Percentiles rank a stretch among this genome's conserved stretches.
phyloP scores from a whole-genome alignment of 306 rosid species.

The Castanea sativa region DNA sequence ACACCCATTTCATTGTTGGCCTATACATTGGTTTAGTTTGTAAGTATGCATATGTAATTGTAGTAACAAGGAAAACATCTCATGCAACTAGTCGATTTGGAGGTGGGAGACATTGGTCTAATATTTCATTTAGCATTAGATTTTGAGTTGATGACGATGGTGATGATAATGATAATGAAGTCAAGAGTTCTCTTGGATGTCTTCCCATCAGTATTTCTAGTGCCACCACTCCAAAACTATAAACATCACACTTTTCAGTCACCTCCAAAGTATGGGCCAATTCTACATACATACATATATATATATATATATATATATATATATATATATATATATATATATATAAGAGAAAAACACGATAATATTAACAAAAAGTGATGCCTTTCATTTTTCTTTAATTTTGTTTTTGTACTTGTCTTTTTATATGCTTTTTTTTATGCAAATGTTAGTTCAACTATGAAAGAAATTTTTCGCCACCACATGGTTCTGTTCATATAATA shows the following conservation, averaged over 20 bases:
- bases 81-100: not conserved
- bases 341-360: not conserved
- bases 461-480: not conserved
- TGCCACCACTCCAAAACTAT: slow-evolving; percentile 23
- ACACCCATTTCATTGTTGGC: too few relatives aligned
- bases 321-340: too few relatives aligned
- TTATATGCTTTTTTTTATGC: too few relatives aligned
- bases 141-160: not conserved
- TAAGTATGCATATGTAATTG: not conserved
- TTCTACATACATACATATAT: not conserved
- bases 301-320: too few relatives aligned
- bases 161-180: too few relatives aligned
- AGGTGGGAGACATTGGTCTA: not conserved
- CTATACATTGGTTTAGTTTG: too few relatives aligned
- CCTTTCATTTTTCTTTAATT: too few relatives aligned
- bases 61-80: not conserved
- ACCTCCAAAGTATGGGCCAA: not conserved
- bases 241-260: slow-evolving; percentile 21
- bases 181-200: not conserved
- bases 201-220: slow-evolving; percentile 27
- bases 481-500: not conserved
- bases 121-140: not conserved
- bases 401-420: not conserved
- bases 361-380: too few relatives aligned
- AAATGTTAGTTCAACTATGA: not conserved